Conservation (phyloP, 768 basidiomycete genomes). For the Tremella mesenterica region DNA sequence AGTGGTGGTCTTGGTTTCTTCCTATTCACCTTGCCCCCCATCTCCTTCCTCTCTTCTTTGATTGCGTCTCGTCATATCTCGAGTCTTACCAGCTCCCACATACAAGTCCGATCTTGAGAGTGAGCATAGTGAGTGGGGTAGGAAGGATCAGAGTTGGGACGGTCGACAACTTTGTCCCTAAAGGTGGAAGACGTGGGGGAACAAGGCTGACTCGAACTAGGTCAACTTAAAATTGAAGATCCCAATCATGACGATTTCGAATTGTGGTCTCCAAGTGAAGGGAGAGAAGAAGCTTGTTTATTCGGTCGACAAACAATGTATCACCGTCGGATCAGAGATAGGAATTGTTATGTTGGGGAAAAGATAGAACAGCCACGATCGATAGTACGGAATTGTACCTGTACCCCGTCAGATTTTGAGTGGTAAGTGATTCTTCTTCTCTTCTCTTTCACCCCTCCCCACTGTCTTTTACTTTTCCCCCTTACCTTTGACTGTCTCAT, state of each 20-base stretch:
- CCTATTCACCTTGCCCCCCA: no score
- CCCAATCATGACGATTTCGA: conserved; percentile 88
- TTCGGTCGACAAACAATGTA: conserved; percentile 92
- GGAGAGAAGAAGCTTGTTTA: conserved; percentile 74
- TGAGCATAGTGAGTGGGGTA: no score
- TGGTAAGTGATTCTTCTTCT: conserved; percentile 54
- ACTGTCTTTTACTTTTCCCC: no score
- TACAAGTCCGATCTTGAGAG: no score
- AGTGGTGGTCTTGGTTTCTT: conserved; percentile 42
- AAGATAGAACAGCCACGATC: conserved; percentile 52
- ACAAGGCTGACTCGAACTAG: conserved; percentile 46
- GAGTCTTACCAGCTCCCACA: no score
- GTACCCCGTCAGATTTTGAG: conserved; percentile 73
- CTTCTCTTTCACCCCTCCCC: not conserved
- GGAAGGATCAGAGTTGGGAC: no score
- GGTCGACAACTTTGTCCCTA: no score
- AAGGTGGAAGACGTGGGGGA: not conserved
- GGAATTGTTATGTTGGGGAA: conserved; percentile 75
- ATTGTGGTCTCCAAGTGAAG: conserved; percentile 89
- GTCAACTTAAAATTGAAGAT: conserved; percentile 59
- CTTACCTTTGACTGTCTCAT: no score
- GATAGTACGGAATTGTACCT: conserved; percentile 64
- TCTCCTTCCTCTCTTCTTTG: no score
- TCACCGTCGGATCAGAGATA: conserved; percentile 70
- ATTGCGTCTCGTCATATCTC: no score